Evolutionary conservation across 805 yeast genomes (phyloP).

Genomic region (Saturnispora kantuleensis): DNA sequence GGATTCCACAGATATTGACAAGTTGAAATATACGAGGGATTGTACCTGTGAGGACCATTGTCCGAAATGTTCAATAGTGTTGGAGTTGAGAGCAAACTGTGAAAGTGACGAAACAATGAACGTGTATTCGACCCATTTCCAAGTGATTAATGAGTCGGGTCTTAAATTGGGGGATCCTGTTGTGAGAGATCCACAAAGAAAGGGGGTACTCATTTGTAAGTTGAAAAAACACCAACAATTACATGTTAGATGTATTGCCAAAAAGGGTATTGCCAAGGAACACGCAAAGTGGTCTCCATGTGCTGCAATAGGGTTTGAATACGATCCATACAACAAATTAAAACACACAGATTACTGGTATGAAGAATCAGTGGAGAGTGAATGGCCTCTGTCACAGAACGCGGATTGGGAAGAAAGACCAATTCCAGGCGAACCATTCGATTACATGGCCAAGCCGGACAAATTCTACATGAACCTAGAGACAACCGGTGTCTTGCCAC

Average conservation of each 20-base stretch:
- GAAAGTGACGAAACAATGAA: constrained; percentile 81
- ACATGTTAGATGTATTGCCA: constrained; percentile 84
- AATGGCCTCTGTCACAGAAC: constrained; percentile 89
- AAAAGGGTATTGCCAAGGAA: constrained; percentile 94
- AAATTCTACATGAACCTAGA: constrained; percentile 85
- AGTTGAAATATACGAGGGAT: constrained; percentile 80
- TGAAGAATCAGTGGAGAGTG: constrained; percentile 76
- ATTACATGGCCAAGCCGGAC: constrained; percentile 71
- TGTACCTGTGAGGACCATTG: constrained; percentile 98
- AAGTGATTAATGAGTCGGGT: constrained; percentile 27
- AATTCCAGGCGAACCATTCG: constrained; percentile 75
- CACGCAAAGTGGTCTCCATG: constrained; percentile 99
- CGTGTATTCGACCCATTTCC: constrained; percentile 77
- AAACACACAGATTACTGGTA: constrained; percentile 96
- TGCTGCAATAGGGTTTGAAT: constrained; percentile 91
- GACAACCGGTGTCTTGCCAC: constrained; percentile 81
- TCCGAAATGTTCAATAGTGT: constrained; percentile 84
- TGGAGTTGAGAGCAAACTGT: constrained; percentile 76
- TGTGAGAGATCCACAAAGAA: constrained; percentile 60
- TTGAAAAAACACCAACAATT: constrained; percentile 88
- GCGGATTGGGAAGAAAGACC: constrained; percentile 97
- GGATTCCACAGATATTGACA: constrained; percentile 73
- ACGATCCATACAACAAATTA: constrained; percentile 98
- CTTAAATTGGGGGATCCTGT: constrained; percentile 70
- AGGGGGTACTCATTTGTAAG: constrained; percentile 88